Conservation (phyloP, 306 rosid species). For the Trifolium dubium region DNA sequence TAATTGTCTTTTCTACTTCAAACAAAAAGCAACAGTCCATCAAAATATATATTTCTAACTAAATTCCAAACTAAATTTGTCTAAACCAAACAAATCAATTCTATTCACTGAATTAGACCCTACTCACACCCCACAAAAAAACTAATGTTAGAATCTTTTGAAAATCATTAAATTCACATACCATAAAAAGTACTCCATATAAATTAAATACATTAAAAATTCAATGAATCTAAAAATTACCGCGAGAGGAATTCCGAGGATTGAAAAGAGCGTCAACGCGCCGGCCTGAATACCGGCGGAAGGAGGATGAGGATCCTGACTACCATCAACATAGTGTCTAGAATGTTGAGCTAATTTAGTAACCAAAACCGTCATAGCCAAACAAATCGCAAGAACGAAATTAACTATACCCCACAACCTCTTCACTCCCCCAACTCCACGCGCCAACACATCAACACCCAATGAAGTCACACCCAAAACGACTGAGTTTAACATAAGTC, state of each 20-base stretch:
- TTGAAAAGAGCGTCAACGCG: conserved; percentile 71
- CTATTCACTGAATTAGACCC: conserved; percentile 9
- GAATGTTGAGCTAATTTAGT: conserved; percentile 65
- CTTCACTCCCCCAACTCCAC: conserved; percentile 71
- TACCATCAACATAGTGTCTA: background rate
- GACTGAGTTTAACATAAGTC: conserved; percentile 76
- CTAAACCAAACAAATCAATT: background rate
- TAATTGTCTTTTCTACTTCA: conserved; percentile 34
- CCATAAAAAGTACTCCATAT: too few relatives aligned
- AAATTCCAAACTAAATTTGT: conserved; percentile 32
- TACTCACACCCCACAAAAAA: conserved; percentile 1
- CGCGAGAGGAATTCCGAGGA: conserved; percentile 74
- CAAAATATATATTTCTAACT: background rate
- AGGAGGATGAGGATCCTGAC: conserved; percentile 42
- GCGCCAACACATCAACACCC: conserved; percentile 54
- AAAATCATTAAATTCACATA: conserved; percentile 37
- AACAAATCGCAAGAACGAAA: conserved; percentile 58
- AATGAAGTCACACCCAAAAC: conserved; percentile 68
- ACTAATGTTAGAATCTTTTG: background rate
- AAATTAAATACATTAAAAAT: too few relatives aligned
- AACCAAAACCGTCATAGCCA: conserved; percentile 61
- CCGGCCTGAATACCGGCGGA: conserved; percentile 53
- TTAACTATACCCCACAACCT: conserved; percentile 81
- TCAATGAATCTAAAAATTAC: too few relatives aligned
- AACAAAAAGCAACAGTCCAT: conserved; percentile 41